Evolutionary conservation across 2,329 filamentous ascomycete genomes (phyloP).

Genomic region (Monilinia laxa): DNA sequence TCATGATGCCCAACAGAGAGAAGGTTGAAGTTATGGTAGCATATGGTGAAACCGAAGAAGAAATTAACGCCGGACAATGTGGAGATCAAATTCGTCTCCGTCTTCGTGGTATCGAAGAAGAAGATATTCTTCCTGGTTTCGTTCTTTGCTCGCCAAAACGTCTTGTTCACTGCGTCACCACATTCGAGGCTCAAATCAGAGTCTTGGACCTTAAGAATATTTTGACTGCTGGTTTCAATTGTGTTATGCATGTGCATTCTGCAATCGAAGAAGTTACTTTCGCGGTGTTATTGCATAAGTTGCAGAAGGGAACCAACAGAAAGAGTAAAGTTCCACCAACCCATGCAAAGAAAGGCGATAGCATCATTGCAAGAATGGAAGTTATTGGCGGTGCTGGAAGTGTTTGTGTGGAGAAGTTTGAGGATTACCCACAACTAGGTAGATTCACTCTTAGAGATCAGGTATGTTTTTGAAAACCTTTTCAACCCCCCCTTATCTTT

Average conservation of each 20-base stretch:
- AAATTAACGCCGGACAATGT: slow-evolving; percentile 76
- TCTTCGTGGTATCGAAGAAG: slow-evolving; percentile 92
- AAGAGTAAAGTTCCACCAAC: slow-evolving; percentile 93
- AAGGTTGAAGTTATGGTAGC: slow-evolving; percentile 77
- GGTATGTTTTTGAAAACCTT: slow-evolving; percentile 49
- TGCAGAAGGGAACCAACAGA: slow-evolving; percentile 90
- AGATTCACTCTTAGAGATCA: slow-evolving; percentile 88
- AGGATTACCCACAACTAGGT: slow-evolving; percentile 93
- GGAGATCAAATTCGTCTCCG: slow-evolving; percentile 94
- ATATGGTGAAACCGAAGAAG: slow-evolving; percentile 95
- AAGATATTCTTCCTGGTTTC: slow-evolving; percentile 93
- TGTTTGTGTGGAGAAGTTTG: slow-evolving; percentile 91
- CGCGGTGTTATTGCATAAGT: slow-evolving; percentile 79
- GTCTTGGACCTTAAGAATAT: slow-evolving; percentile 95
- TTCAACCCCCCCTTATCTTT: background rate
- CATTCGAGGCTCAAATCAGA: slow-evolving; percentile 95
- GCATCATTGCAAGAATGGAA: slow-evolving; percentile 90
- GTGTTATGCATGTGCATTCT: slow-evolving; percentile 94
- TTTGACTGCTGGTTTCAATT: slow-evolving; percentile 92
- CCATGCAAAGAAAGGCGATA: slow-evolving; percentile 77
- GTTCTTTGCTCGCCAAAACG: slow-evolving; percentile 94
- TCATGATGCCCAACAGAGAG: slow-evolving; percentile 96
- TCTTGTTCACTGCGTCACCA: slow-evolving; percentile 82
- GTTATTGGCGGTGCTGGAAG: slow-evolving; percentile 80
- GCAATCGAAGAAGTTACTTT: slow-evolving; percentile 98